Base-by-base conservation (phyloP, 345 rosid genomes). In the Lepidium sativum region DNA sequence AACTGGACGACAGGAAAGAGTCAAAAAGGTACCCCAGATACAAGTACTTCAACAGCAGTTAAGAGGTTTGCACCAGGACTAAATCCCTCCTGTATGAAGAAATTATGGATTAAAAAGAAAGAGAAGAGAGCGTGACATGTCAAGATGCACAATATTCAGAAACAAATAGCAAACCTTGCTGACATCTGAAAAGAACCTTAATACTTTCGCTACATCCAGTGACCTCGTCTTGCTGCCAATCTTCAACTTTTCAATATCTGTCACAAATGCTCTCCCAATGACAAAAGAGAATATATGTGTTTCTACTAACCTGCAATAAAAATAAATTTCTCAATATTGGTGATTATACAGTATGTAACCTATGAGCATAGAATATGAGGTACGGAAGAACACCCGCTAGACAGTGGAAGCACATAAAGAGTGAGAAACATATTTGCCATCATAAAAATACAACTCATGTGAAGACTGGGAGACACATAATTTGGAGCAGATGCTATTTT, bases 251-350 rank as follows among this genome's bases (percentile, higher is more conserved):
- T 85, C 99, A 58, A 91, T 80, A 78, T 95, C 99, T 31, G 99
- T 86, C 63, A 91, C 99, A 85, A 91, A 95, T 47, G 97, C 99
- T 85, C 99, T 80, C 83, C 99, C 99, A 74, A 95, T 88, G 68
- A 91, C 99, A 79, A 95, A 95, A 45, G 89, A 91, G 85, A 95
- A 95, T 70, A 95, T 82, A 48, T 95, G 99, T 74, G 97, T 91
- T 83, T 95, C 99, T 70, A 91, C 97, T 85, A 95, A 82, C 96
- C 99, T 95, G 99, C 63, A 63, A 72, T 73, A 34, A 75, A 76
- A 38, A 53, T 27, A 67, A 65, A 77, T 64, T 42, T 58, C 57
- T 67, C 73, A 77, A 56, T 42, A 75, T 70, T 48, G 59, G 65
- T 68, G 65, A 76, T 65, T 35, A 54, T 44, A 52, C 68, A 37